Base-by-base conservation (phyloP, 805 yeast genomes). In the Lachancea thermotolerans region DNA sequence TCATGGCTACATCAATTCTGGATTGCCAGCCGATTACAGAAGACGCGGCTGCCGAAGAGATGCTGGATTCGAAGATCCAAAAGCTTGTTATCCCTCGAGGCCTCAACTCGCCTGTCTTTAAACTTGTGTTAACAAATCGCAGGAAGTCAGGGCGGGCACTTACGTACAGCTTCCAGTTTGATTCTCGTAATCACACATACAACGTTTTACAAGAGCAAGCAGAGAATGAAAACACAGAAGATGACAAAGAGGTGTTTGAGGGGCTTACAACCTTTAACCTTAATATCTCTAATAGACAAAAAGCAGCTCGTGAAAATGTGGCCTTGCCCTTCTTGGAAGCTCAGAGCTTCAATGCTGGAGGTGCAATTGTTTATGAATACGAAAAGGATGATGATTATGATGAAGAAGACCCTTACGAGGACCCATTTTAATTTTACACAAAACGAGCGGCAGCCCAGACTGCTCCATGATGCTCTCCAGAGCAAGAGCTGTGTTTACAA, bases 381-480 rank as follows among this genome's bases (percentile, higher is more conserved):
- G 98, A 93, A 57, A 87, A 90, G 59, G 98, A 91, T 63, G 99
- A 91, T 62, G 99, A 91, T 64, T 91, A 90, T 59, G 99, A 91
- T 59, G 99, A 91, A 62, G 98, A 93, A 56, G 99, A 91, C 65
- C 97, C 98, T 0, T 91, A 82, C 58, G 99, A 91, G 61, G 98
- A 91, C 59, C 98, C 98, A 5, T 89, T 88, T 58, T 89, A 65
- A 35, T 7, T 21, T 7, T 34, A 16, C 6, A 14, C 17, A 34
- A 9, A 17, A 34, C 16, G 4, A 4, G 25, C 7, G 25, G 25
- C 25, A 21, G 25, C 25, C 25, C 6, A 7, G 25, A 21, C 25
- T 4, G 25, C 25, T 7, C 7, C 7, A 21, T 21, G 25, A 21
- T 7, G 25, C 25, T 7, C 25, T 21, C 25, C 25, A 4, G 4